A percentile compares a stretch with the other conserved stretches of the same genome.
phyloP scores from a whole-genome alignment of 495 filamentous ascomycete genomes.

The Thermochaetoides thermophila region DNA sequence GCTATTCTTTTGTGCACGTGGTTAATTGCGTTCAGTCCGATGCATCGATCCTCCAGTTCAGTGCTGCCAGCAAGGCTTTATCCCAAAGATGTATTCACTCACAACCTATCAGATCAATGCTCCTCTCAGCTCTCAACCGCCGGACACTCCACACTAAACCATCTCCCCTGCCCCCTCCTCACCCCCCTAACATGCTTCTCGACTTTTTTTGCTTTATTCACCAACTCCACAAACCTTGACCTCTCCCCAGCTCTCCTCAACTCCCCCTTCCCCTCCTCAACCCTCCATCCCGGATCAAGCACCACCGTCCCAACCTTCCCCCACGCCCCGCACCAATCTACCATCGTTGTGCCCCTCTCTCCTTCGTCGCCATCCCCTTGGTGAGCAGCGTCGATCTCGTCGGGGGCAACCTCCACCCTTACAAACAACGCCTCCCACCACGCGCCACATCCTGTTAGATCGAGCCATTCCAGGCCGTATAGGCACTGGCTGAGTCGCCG shows the following conservation, averaged over 20 bases:
- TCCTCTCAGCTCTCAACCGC: no score
- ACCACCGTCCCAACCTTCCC: constrained; percentile 27
- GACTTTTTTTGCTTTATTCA: constrained; percentile 17
- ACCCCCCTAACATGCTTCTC: constrained; percentile 29
- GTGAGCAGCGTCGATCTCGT: no score
- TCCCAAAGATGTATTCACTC: no score
- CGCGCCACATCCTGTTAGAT: constrained; percentile 59
- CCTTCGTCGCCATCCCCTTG: neutral
- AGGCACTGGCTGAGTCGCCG: constrained; percentile 50
- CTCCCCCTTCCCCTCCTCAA: constrained; percentile 11
- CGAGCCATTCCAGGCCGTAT: constrained; percentile 63
- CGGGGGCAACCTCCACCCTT: constrained; percentile 17
- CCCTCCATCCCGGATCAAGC: constrained; percentile 20
- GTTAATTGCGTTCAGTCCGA: no score
- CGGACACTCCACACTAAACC: no score
- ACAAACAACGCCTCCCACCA: constrained; percentile 50
- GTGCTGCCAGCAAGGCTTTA: no score
- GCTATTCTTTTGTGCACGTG: no score
- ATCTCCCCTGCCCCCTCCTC: no score
- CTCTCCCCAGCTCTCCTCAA: no score
- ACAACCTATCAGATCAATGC: no score
- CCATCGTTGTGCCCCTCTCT: neutral
- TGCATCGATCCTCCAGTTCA: no score
- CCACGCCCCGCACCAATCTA: constrained; percentile 34
- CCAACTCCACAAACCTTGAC: constrained; percentile 14